Evolutionary conservation across 306 rosid genomes (phyloP).

Genomic region (Benincasa hispida): DNA sequence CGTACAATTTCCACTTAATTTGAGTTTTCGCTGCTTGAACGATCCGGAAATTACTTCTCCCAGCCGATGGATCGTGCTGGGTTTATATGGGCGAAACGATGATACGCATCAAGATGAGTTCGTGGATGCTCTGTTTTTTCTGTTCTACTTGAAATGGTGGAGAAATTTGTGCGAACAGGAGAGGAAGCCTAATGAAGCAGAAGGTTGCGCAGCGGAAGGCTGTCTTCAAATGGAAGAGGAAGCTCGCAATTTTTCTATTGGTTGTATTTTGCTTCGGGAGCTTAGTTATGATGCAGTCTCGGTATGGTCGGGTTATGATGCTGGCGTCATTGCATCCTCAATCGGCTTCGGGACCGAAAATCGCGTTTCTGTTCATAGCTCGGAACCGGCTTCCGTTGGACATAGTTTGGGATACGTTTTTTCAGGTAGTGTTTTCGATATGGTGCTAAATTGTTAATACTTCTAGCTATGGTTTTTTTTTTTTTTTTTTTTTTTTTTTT

Average conservation of each 20-base stretch:
- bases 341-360: constrained; percentile 40
- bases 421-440: constrained; percentile 31
- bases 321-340: constrained; percentile 42
- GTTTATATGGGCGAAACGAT: background rate
- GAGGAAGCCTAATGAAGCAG: constrained; percentile 51
- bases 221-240: constrained; percentile 66
- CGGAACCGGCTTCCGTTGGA: constrained; percentile 85
- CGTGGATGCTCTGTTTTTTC: background rate
- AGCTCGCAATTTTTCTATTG: constrained; percentile 30
- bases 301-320: constrained; percentile 44
- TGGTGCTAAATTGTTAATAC: background rate
- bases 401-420: constrained; percentile 82
- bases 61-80: constrained; percentile 42
- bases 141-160: constrained; percentile 25
- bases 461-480: background rate
- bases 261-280: constrained; percentile 58
- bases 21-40: background rate
- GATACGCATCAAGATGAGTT: background rate
- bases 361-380: constrained; percentile 89
- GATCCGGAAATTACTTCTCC: background rate
- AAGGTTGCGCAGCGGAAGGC: constrained; percentile 55
- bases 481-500: too few relatives aligned
- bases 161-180: constrained; percentile 15
- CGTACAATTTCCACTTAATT: constrained; percentile 12
- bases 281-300: constrained; percentile 54